These are phyloP conservation scores for Pelargonium cotyledonis DNA, from an alignment of 441 rosid species.

Conservation along the genomic window DNA sequence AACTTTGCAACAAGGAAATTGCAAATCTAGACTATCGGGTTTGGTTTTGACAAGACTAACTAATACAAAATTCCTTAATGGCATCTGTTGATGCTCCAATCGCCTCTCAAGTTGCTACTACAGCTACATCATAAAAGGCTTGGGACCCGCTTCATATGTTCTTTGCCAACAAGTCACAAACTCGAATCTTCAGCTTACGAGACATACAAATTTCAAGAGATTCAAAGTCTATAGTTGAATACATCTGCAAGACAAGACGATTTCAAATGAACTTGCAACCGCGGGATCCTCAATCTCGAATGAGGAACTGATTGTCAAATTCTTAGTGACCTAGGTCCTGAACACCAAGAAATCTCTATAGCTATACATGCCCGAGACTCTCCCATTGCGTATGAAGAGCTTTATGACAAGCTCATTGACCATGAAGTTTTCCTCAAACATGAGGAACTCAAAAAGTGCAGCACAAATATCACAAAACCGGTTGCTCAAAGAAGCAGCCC, in stretches of 20 bases:
- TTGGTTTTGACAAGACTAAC: slow-evolving; percentile 9
- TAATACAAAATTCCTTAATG: neutral
- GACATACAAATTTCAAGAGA: neutral
- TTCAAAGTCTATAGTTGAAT: neutral
- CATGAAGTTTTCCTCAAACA: neutral
- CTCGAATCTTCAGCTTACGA: neutral
- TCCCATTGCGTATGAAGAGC: neutral
- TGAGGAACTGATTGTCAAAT: neutral
- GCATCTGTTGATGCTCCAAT: neutral
- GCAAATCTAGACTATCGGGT: neutral
- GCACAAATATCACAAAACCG: neutral
- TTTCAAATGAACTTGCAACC: neutral
- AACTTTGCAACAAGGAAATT: too few species aligned
- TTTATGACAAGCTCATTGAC: neutral
- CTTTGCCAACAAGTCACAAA: neutral
- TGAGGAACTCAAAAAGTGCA: neutral
- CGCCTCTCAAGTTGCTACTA: neutral
- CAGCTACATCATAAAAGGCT: neutral
- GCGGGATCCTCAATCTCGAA: neutral
- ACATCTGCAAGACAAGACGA: neutral
- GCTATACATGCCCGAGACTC: neutral
- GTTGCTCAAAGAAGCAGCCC: neutral
- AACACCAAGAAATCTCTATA: neutral
- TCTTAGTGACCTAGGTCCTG: neutral
- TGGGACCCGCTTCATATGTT: neutral